phyloP scores from a whole-genome alignment of 1,284 basidiomycete species.

The Heterobasidion occidentale region DNA sequence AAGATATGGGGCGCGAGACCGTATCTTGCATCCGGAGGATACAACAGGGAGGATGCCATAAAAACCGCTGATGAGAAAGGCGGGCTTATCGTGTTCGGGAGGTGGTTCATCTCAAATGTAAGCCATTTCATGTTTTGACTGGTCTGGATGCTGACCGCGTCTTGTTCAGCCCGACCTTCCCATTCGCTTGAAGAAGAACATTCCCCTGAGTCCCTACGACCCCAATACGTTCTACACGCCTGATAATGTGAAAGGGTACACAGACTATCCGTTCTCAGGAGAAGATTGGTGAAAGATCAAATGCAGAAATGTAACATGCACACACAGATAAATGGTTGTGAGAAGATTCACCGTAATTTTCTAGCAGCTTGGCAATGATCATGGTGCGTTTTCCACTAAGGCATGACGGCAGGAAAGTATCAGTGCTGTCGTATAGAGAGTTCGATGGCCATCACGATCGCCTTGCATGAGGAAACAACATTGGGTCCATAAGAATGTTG shows the following conservation, averaged over 20 bases:
- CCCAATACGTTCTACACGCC: constrained; percentile 17
- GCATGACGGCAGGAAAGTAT: too few relatives aligned
- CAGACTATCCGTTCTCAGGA: constrained; percentile 19
- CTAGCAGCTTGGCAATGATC: too few relatives aligned
- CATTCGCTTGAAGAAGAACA: constrained; percentile 18
- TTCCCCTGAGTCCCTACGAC: constrained; percentile 17
- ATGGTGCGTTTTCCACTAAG: too few relatives aligned
- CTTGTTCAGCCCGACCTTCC: constrained; percentile 33
- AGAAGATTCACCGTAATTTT: too few relatives aligned
- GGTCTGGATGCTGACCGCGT: background rate
- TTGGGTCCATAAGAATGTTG: too few relatives aligned
- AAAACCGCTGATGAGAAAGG: constrained; percentile 18
- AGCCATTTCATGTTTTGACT: constrained; percentile 6
- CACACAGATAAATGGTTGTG: too few relatives aligned
- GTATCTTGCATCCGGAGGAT: constrained; percentile 30
- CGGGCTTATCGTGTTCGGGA: constrained; percentile 33
- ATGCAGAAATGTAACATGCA: too few relatives aligned
- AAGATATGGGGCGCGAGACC: constrained; percentile 15
- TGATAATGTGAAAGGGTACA: constrained; percentile 15
- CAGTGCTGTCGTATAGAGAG: too few relatives aligned
- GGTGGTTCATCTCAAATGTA: constrained; percentile 37
- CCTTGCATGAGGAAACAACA: too few relatives aligned
- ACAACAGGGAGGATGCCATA: constrained; percentile 13
- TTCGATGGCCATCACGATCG: too few relatives aligned
- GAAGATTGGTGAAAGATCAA: background rate